Evolutionary conservation across 148 eudicot species (phyloP).

Genomic region (Cornus controversa): DNA sequence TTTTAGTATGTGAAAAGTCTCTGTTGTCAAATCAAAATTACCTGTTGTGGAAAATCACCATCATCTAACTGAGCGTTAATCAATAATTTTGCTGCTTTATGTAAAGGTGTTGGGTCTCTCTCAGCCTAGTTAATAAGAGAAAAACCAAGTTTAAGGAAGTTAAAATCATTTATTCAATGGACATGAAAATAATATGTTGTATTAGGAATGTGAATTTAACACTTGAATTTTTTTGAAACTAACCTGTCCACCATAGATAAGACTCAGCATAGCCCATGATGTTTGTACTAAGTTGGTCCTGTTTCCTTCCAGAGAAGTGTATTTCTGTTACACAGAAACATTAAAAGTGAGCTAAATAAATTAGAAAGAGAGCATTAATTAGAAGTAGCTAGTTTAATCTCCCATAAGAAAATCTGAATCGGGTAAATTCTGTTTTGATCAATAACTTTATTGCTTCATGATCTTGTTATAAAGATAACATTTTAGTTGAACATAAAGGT

Average conservation of each 20-base stretch:
- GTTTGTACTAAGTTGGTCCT: slow-evolving; percentile 45
- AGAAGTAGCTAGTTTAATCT: too few species aligned
- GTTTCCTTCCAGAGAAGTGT: slow-evolving; percentile 37
- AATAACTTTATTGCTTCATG: too few species aligned
- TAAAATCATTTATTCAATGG: background rate
- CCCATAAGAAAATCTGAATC: too few species aligned
- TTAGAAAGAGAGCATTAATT: too few species aligned
- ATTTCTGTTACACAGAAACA: slow-evolving; percentile 24
- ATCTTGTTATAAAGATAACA: background rate
- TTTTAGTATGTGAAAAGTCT: too few species aligned
- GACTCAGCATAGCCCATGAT: slow-evolving; percentile 50
- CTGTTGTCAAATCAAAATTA: background rate
- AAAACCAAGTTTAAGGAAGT: background rate
- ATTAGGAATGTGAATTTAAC: background rate
- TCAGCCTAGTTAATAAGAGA: slow-evolving; percentile 26
- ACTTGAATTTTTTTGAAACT: slow-evolving; percentile 9
- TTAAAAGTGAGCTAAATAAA: background rate
- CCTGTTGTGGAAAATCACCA: slow-evolving; percentile 61
- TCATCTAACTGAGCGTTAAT: slow-evolving; percentile 50
- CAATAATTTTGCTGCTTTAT: slow-evolving; percentile 51
- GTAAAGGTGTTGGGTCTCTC: slow-evolving; percentile 45
- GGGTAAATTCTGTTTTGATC: too few species aligned
- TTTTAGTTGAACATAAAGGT: too few species aligned
- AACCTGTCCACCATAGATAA: slow-evolving; percentile 44
- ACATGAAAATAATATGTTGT: background rate